Percentiles rank a stretch among this genome's conserved stretches.
Conservation (phyloP, 768 basidiomycete species). For the Amanita pallidorosea region DNA sequence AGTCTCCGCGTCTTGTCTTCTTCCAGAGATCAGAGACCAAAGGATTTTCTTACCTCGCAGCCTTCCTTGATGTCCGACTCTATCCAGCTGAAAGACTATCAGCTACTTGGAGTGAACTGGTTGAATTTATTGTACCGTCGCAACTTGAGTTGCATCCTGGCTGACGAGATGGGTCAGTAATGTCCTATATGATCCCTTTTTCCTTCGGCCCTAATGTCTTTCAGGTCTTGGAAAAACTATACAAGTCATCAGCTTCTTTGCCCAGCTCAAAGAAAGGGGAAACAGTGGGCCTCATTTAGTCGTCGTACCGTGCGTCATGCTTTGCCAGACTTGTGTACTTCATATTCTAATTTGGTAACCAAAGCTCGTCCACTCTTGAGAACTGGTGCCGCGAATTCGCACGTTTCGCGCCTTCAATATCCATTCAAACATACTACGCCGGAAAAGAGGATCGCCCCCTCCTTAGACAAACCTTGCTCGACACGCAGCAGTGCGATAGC, state of each 20-base stretch:
- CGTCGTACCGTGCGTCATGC: slow-evolving; percentile 76
- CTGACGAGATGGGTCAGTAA: slow-evolving; percentile 94
- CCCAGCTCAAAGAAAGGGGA: slow-evolving; percentile 73
- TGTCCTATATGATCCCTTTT: not conserved
- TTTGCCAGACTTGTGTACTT: not conserved
- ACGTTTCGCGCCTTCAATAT: slow-evolving; percentile 78
- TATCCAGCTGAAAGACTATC: slow-evolving; percentile 89
- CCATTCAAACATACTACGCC: slow-evolving; percentile 89
- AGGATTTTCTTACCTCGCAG: slow-evolving; percentile 66
- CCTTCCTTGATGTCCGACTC: slow-evolving; percentile 56
- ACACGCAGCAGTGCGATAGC: slow-evolving; percentile 39
- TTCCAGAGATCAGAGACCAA: slow-evolving; percentile 28
- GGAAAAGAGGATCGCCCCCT: slow-evolving; percentile 75
- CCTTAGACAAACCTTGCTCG: slow-evolving; percentile 62
- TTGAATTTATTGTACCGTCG: slow-evolving; percentile 76
- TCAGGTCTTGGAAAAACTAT: slow-evolving; percentile 96
- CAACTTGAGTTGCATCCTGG: slow-evolving; percentile 86
- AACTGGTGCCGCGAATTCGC: slow-evolving; percentile 98
- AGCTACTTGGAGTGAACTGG: slow-evolving; percentile 97
- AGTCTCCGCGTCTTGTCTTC: slow-evolving; percentile 38
- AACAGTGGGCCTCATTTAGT: slow-evolving; percentile 82
- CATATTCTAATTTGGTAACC: slow-evolving; percentile 6
- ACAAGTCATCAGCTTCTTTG: slow-evolving; percentile 96
- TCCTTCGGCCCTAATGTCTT: slow-evolving; percentile 5
- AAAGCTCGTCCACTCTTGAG: slow-evolving; percentile 88